Conservation (phyloP, 306 rosid genomes). For the Fragaria ananassa region DNA sequence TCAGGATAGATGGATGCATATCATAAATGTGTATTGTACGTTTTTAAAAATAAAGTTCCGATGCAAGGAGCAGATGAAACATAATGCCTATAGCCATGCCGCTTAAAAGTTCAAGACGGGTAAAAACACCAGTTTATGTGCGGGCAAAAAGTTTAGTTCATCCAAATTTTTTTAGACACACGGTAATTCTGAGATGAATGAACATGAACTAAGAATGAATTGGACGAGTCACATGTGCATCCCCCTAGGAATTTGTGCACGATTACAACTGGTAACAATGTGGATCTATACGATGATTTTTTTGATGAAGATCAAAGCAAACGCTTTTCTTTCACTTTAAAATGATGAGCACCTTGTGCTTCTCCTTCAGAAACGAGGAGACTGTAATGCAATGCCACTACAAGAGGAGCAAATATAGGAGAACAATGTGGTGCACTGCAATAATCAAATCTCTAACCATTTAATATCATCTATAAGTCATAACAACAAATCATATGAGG, state of each 20-base stretch:
- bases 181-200: background rate
- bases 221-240: constrained; percentile 39
- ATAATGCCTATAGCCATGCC: no score
- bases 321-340: background rate
- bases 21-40: no score
- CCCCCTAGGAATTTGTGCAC: constrained; percentile 48
- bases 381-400: constrained; percentile 36
- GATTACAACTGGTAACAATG: background rate
- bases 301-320: background rate
- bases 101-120: background rate
- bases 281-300: background rate
- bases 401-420: constrained; percentile 65
- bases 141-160: no score
- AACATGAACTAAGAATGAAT: constrained; percentile 21
- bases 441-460: background rate
- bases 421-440: background rate
- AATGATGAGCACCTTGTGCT: constrained; percentile 19
- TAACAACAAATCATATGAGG: background rate
- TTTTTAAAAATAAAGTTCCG: no score
- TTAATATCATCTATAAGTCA: background rate
- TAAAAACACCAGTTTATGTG: background rate
- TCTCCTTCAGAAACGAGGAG: constrained; percentile 40
- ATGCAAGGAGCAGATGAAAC: no score
- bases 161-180: no score
- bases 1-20: no score